These are phyloP conservation scores for Arbutus unedo DNA, from an alignment of 148 eudicot species.

Conservation along the genomic window DNA sequence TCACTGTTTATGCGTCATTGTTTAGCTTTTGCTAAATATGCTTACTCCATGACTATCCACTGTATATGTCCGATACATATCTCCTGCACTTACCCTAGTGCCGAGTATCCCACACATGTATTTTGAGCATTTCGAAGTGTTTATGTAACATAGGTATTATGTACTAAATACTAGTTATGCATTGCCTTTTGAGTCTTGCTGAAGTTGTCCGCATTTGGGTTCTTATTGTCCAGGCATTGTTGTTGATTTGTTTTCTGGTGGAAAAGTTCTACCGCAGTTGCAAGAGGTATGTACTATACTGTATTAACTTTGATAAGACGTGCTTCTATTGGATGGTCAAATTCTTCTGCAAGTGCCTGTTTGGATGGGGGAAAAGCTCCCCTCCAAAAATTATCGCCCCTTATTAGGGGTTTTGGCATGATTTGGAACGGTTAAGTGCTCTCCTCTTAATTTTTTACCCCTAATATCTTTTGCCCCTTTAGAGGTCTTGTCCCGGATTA, in stretches of 20 bases:
- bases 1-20: not conserved
- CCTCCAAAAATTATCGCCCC: too few relatives aligned
- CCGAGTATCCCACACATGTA: not conserved
- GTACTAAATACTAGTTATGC: not conserved
- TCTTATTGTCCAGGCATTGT: constrained; percentile 49
- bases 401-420: too few relatives aligned
- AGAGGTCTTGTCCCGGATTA: too few relatives aligned
- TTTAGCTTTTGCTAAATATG: not conserved
- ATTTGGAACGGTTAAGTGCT: too few relatives aligned
- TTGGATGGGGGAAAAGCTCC: too few relatives aligned
- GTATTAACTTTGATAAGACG: not conserved
- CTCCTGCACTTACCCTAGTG: not conserved
- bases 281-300: constrained; percentile 37
- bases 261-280: constrained; percentile 67
- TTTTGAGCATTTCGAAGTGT: not conserved
- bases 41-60: not conserved
- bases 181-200: not conserved
- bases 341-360: too few relatives aligned
- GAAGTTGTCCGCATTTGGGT: constrained; percentile 2
- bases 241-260: constrained; percentile 75
- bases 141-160: not conserved
- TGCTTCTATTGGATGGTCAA: not conserved
- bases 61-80: not conserved
- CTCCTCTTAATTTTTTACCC: too few relatives aligned
- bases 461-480: too few relatives aligned